A percentile compares a stretch with the other conserved stretches of the same genome.
Conservation (phyloP, 768 basidiomycete species). For the Pleurotus pulmonarius region DNA sequence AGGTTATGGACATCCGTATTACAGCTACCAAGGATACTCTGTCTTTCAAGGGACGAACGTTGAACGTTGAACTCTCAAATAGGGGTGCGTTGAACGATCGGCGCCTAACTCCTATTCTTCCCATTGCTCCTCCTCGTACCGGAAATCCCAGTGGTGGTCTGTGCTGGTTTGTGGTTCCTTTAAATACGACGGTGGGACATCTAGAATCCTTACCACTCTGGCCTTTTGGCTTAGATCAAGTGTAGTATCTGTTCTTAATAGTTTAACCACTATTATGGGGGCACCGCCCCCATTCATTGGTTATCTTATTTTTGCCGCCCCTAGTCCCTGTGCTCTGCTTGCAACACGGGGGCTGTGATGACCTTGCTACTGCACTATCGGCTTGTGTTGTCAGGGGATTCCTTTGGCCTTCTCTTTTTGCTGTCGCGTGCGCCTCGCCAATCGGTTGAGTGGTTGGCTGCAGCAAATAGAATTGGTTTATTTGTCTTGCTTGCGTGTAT, state of each 20-base stretch:
- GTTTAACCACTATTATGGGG: slow-evolving; percentile 58
- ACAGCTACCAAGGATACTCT: too few relatives aligned
- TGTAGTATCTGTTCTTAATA: slow-evolving; percentile 93
- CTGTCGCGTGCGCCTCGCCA: neutral
- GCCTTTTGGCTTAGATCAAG: slow-evolving; percentile 97
- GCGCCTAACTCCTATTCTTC: too few relatives aligned
- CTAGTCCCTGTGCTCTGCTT: slow-evolving; percentile 34
- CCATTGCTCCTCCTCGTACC: too few relatives aligned
- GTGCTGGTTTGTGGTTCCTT: too few relatives aligned
- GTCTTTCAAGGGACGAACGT: too few relatives aligned
- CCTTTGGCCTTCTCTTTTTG: slow-evolving; percentile 11
- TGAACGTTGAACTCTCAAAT: too few relatives aligned
- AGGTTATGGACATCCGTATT: too few relatives aligned
- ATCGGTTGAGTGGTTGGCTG: neutral
- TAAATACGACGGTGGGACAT: too few relatives aligned
- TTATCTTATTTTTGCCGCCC: slow-evolving; percentile 57
- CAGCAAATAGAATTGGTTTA: neutral
- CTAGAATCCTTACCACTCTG: slow-evolving; percentile 69
- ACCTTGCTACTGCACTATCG: slow-evolving; percentile 32
- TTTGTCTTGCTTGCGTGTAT: too few relatives aligned
- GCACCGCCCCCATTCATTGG: slow-evolving; percentile 50
- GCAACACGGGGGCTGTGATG: slow-evolving; percentile 35
- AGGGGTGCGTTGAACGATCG: too few relatives aligned
- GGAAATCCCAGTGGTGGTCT: too few relatives aligned
- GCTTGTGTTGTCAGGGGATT: slow-evolving; percentile 41